Evolutionary conservation across 139 green algal species (phyloP), one percentile per base, ranked within the genome.

Genomic region (Deuterostichococcus epilithicus): DNA sequence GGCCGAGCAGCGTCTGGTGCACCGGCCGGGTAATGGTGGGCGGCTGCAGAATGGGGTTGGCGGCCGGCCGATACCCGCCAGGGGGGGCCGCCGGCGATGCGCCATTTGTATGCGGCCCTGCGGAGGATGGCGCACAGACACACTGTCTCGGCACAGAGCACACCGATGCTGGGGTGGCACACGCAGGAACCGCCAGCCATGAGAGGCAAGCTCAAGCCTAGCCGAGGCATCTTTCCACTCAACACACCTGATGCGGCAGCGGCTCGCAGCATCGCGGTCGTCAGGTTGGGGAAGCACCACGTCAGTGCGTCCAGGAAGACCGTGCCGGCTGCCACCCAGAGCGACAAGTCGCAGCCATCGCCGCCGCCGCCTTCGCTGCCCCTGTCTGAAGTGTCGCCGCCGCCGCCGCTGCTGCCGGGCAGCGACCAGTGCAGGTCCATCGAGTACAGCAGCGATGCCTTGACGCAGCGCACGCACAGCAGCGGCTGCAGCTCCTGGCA

Each of bases 401-500:
- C 26, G 63, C 13, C 22, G 32, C 30, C 34, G 38, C 39, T 65
- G 65, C 42, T 13, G 42, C 42, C 13, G 42, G 42, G 8, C 42
- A 63, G 18, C 3, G 26, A 20, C 52, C 52, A 63, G 18, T 74
- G 35, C 6, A 89, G 44, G 18, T 59, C 45, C 83, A 89, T 85
- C 3, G 85, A 90, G 63, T 89, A 90, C 44, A 90, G 52, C 22
- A 90, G 72, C 68, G 68, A 80, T 1, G 74, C 37, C 30, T 88
- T 75, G 25, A 23, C 32, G 58, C 84, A 76, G 26, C 76, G 44
- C 36, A 42, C 75, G 59, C 44, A 78, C 44, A 38, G 5, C 15
- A 30, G 45, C 1, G 8, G 42, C 34, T 36, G 3, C 38, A 66
- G n/a, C 35, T 66, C 70, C 75, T 59, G 26, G n/a, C 20, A 36